Conservation (phyloP, 805 yeast genomes). For the Wickerhamiella brachini region DNA sequence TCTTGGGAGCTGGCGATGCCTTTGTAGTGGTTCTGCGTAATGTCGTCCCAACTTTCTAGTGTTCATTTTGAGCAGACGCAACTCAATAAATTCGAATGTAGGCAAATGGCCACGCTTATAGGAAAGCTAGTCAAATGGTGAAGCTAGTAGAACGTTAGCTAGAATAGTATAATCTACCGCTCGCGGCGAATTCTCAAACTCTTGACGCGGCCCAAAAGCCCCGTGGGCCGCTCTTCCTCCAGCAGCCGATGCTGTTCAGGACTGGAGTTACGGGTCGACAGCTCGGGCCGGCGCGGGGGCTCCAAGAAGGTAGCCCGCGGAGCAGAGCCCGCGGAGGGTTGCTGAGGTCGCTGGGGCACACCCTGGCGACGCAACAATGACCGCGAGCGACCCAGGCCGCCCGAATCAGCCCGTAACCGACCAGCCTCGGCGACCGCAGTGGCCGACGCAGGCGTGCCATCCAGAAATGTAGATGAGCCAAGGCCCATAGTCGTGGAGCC, state of each 20-base stretch:
- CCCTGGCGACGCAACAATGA: constrained; percentile 32
- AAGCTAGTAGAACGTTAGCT: too few relatives aligned
- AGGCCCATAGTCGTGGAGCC: constrained; percentile 80
- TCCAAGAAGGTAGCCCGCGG: not conserved
- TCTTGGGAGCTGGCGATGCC: too few relatives aligned
- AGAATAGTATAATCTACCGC: not conserved
- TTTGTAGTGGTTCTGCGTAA: too few relatives aligned
- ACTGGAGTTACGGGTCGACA: not conserved
- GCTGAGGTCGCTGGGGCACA: not conserved
- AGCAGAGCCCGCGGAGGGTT: not conserved
- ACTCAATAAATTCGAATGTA: too few relatives aligned
- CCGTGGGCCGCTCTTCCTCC: constrained; percentile 15
- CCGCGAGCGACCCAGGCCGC: constrained; percentile 64
- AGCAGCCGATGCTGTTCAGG: not conserved
- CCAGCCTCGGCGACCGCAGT: constrained; percentile 27
- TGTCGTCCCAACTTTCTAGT: too few relatives aligned
- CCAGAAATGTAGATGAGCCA: constrained; percentile 83
- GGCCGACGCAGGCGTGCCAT: constrained; percentile 84
- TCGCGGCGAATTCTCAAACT: constrained; percentile 52
- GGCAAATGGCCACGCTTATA: too few relatives aligned
- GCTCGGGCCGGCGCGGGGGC: not conserved
- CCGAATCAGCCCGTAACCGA: constrained; percentile 18
- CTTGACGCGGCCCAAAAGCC: constrained; percentile 69
- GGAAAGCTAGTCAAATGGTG: too few relatives aligned
- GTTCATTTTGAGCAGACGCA: too few relatives aligned